phyloP scores from a whole-genome alignment of 192 early-diverging fungal genomes.

The Diversispora eburnea region DNA sequence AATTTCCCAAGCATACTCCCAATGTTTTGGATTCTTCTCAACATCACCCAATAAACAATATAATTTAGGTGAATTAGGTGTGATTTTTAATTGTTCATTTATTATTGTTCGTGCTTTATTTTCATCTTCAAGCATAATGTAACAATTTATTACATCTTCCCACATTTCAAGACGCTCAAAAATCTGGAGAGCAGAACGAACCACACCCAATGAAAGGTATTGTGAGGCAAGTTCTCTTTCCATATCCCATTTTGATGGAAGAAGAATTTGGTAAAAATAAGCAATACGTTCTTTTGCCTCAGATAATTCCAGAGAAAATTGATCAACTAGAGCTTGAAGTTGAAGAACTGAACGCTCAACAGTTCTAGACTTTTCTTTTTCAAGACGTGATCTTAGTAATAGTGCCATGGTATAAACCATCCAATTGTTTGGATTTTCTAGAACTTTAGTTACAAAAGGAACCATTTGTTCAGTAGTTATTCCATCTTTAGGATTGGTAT shows the following conservation, averaged over 20 bases:
- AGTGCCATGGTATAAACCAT: constrained; percentile 96
- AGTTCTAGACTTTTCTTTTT: constrained; percentile 78
- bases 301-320: constrained; percentile 64
- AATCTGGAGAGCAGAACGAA: constrained; percentile 90
- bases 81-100: constrained; percentile 52
- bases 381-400: constrained; percentile 85
- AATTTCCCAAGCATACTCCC: constrained; percentile 86
- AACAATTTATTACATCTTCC: constrained; percentile 90
- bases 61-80: constrained; percentile 77
- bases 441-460: constrained; percentile 86
- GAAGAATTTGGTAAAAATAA: constrained; percentile 70
- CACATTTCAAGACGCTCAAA: constrained; percentile 93
- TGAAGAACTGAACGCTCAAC: constrained; percentile 88
- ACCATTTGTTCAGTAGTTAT: constrained; percentile 95
- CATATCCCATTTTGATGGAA: constrained; percentile 95
- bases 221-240: constrained; percentile 87
- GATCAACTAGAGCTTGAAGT: constrained; percentile 96
- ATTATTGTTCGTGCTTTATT: constrained; percentile 84
- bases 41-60: constrained; percentile 91
- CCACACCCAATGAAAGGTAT: constrained; percentile 80
- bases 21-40: constrained; percentile 66
- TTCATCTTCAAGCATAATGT: constrained; percentile 80
- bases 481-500: constrained; percentile 89
- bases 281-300: constrained; percentile 70
- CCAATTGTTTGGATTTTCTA: constrained; percentile 96